These are phyloP conservation scores for Quercus rubra DNA, from an alignment of 306 rosid species.

Conservation along the genomic window DNA sequence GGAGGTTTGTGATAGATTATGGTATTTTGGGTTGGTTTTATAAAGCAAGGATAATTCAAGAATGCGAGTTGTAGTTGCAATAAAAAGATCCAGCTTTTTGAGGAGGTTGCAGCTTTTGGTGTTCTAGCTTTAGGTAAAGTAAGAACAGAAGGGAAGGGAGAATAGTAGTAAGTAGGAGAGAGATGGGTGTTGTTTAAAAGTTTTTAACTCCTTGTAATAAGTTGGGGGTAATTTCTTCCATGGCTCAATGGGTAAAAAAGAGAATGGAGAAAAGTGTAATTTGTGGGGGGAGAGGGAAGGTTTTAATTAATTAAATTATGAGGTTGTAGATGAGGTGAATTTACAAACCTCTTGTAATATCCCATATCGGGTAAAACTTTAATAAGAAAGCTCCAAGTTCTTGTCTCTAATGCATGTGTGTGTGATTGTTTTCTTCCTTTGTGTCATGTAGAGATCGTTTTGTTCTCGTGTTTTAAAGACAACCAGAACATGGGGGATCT, in stretches of 20 bases:
- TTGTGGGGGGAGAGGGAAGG: background rate
- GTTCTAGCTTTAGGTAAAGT: slow-evolving; percentile 26
- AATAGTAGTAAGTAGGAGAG: slow-evolving; percentile 16
- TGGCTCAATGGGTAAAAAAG: slow-evolving; percentile 7
- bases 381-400: background rate
- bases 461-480: too few species aligned
- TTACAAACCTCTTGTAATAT: background rate
- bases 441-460: background rate
- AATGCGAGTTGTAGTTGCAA: slow-evolving; percentile 41
- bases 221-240: slow-evolving; percentile 25
- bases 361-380: background rate
- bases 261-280: slow-evolving; percentile 13
- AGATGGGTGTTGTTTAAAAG: background rate
- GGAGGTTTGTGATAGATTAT: slow-evolving; percentile 17
- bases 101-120: slow-evolving; percentile 36
- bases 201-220: slow-evolving; percentile 30
- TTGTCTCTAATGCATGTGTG: background rate
- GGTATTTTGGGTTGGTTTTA: slow-evolving; percentile 29
- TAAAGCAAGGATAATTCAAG: slow-evolving; percentile 33
- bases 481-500: too few species aligned
- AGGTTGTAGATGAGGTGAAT: background rate
- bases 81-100: slow-evolving; percentile 47
- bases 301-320: background rate
- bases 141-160: slow-evolving; percentile 17
- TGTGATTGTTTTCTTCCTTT: background rate